These are phyloP conservation scores for Penicillium nucicola DNA, from an alignment of 495 filamentous ascomycete species.

Conservation along the genomic window DNA sequence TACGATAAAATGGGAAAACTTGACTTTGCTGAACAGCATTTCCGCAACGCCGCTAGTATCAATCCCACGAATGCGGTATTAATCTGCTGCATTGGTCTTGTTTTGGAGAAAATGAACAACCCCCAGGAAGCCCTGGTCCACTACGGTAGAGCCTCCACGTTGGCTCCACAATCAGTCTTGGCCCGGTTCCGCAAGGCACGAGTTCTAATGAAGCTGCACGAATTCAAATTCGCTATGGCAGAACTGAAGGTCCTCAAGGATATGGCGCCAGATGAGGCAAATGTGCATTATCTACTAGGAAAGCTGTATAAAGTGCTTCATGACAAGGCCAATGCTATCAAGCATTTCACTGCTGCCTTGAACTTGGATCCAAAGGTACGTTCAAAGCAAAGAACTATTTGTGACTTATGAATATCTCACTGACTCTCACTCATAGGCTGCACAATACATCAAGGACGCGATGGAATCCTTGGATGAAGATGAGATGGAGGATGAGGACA, in stretches of 20 bases:
- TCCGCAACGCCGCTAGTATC: constrained; percentile 77
- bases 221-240: constrained; percentile 63
- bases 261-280: constrained; percentile 89
- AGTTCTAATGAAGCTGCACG: constrained; percentile 73
- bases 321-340: constrained; percentile 77
- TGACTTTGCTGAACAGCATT: constrained; percentile 86
- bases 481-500: constrained; percentile 69
- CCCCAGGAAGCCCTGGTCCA: constrained; percentile 70
- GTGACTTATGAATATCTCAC: constrained; percentile 10
- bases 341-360: constrained; percentile 88
- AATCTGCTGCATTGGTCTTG: constrained; percentile 84
- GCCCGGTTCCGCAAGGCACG: constrained; percentile 91
- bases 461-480: constrained; percentile 89
- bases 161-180: constrained; percentile 77
- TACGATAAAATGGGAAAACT: constrained; percentile 94
- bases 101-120: constrained; percentile 83
- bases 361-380: constrained; percentile 95
- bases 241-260: constrained; percentile 85
- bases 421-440: constrained; percentile 58
- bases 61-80: constrained; percentile 90
- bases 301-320: constrained; percentile 78
- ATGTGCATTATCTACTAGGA: constrained; percentile 89
- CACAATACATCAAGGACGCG: constrained; percentile 84
- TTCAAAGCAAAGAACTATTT: not conserved
- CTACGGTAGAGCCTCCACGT: constrained; percentile 73